Conservation (phyloP, 2,329 filamentous ascomycete genomes). For the Shiraia sp. region DNA sequence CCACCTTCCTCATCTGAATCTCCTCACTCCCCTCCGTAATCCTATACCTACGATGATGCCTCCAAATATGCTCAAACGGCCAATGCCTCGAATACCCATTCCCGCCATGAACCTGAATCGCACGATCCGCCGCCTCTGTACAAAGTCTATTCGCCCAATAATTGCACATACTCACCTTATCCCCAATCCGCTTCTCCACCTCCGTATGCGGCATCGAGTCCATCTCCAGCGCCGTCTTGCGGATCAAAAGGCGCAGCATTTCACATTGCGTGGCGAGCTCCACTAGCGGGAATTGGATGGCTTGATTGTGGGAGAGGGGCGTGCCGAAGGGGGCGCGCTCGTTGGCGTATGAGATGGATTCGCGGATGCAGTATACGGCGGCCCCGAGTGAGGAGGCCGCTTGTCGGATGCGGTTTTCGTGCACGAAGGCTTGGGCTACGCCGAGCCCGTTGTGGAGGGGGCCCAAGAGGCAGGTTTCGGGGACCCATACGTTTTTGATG, state of each 20-base stretch:
- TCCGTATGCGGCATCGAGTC: conserved; percentile 58
- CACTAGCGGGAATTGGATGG: conserved; percentile 66
- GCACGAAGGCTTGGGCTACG: conserved; percentile 67
- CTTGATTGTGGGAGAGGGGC: conserved; percentile 63
- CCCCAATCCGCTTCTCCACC: conserved; percentile 62
- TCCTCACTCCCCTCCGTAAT: conserved; percentile 69
- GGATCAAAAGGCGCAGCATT: conserved; percentile 64
- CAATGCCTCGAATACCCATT: conserved; percentile 62
- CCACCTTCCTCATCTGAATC: conserved; percentile 69
- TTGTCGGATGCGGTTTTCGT: conserved; percentile 69
- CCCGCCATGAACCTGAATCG: conserved; percentile 65
- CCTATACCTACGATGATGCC: conserved; percentile 64
- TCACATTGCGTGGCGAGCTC: conserved; percentile 64
- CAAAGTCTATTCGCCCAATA: conserved; percentile 66
- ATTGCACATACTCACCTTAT: conserved; percentile 68
- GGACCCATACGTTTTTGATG: conserved; percentile 61
- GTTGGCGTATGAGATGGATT: conserved; percentile 61
- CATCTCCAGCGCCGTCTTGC: conserved; percentile 66
- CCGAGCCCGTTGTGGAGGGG: conserved; percentile 58
- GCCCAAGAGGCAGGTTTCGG: conserved; percentile 57
- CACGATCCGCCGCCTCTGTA: conserved; percentile 63
- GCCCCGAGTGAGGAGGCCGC: conserved; percentile 64
- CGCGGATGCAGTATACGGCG: conserved; percentile 63
- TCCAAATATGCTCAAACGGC: conserved; percentile 68
- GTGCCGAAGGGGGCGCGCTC: conserved; percentile 60